Conservation (phyloP, 2,329 filamentous ascomycete genomes). For the Aphanocladium album region DNA sequence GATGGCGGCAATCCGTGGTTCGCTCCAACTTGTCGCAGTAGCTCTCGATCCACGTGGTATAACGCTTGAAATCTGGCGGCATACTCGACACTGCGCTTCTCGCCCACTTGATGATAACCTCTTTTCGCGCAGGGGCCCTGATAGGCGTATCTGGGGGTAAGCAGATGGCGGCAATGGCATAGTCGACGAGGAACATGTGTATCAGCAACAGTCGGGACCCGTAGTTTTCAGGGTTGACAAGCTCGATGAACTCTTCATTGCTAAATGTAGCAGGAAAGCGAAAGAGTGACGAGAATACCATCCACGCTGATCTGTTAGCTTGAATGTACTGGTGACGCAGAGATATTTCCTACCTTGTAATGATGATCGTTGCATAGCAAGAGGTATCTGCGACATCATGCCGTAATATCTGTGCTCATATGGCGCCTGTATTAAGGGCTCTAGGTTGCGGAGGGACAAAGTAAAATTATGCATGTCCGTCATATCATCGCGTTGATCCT, state of each 20-base stretch:
- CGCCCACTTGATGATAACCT: conserved; percentile 22
- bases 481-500: conserved; percentile 20
- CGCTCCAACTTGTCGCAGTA: conserved; percentile 21
- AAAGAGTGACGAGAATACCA: conserved; percentile 19
- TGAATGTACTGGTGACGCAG: no score
- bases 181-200: conserved; percentile 32
- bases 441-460: conserved; percentile 16
- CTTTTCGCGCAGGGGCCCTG: conserved; percentile 21
- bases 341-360: conserved; percentile 16
- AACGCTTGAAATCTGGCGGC: conserved; percentile 16
- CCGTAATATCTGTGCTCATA: conserved; percentile 19
- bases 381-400: conserved; percentile 15
- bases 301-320: conserved; percentile 19
- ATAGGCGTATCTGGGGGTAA: conserved; percentile 19
- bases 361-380: conserved; percentile 15
- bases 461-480: conserved; percentile 20
- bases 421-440: conserved; percentile 16
- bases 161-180: conserved; percentile 22
- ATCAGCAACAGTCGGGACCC: conserved; percentile 30
- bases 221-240: conserved; percentile 27
- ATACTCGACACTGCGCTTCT: conserved; percentile 18
- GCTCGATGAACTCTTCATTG: conserved; percentile 28
- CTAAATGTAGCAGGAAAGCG: conserved; percentile 16
- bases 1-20: conserved; percentile 21
- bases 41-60: conserved; percentile 18